Base-by-base conservation (phyloP, 2,329 filamentous ascomycete genomes). In the Mycogone perniciosa region DNA sequence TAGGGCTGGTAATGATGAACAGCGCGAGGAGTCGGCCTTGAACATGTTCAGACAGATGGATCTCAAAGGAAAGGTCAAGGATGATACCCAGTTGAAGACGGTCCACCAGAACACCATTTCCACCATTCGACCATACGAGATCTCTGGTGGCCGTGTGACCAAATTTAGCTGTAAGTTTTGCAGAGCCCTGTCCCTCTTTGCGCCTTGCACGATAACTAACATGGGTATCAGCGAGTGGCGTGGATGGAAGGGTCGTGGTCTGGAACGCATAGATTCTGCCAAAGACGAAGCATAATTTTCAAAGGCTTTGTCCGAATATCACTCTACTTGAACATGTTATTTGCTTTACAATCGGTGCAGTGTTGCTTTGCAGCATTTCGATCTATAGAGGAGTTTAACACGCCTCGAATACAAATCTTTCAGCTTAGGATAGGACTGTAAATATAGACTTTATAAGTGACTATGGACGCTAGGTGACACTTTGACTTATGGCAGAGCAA, bases 31-130 rank as follows among this genome's bases (percentile, higher is more conserved):
- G 68, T 93, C 88, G 57, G 93, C 93, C 27, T 75, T 96, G 67
- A 96, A 97, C 71, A 96, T 97, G 89, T 99, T 99, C 75, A 83
- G 84, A 63, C 91, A 96, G 75, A 97, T 99, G 93, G 93, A 99
- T 70, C 78, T 99, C 58, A 96, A 93, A 78, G 93, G 93, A 56
- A 95, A 95, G 72, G 75, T 78, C 50, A 89, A 89, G 65, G 90
- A 95, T 63, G 91, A 97, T 67, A 96, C 91, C 4, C 88, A 95
- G 73, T 77, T 99, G 60, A 93, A 89, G 73, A 97, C 93, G 8
- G 83, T 93, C 43, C 93, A 99, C 71, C 93, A 99, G 68, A 99
- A 99, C 72, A 96, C 91, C 29, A 88, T 99, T 65, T 89, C 82
- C 64, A 96, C 84, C 2, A 75, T 99, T 46, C 82, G 93, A 40